Percentiles rank a stretch among this genome's conserved stretches.
Conservation (phyloP, 1,284 basidiomycete species). For the Dichomitus squalens region DNA sequence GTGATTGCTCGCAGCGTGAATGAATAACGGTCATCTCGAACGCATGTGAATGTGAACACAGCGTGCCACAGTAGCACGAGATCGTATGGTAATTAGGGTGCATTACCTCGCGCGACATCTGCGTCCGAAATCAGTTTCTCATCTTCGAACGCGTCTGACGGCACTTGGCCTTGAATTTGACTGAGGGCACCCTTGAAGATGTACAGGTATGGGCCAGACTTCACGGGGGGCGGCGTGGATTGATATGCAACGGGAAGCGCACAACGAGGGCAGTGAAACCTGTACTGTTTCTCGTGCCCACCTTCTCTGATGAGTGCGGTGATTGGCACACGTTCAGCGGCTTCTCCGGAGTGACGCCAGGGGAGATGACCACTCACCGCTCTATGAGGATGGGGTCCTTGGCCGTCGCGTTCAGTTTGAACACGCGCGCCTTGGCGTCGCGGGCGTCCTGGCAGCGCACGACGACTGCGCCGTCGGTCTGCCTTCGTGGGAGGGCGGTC, state of each 20-base stretch:
- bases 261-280: conserved; percentile 76
- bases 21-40: background rate
- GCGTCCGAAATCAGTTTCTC: conserved; percentile 35
- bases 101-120: conserved; percentile 12
- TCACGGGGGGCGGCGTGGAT: conserved; percentile 66
- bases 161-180: conserved; percentile 77
- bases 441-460: conserved; percentile 67
- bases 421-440: conserved; percentile 61
- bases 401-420: conserved; percentile 74
- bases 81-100: background rate
- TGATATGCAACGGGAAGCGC: conserved; percentile 77
- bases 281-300: conserved; percentile 75
- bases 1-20: background rate
- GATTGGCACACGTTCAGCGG: conserved; percentile 7
- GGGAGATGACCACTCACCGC: conserved; percentile 48
- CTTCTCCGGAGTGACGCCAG: background rate
- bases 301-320: conserved; percentile 47
- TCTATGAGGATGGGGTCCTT: conserved; percentile 71
- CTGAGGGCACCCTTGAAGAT: conserved; percentile 75
- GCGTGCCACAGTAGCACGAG: background rate
- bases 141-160: conserved; percentile 73
- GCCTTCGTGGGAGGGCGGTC: conserved; percentile 66
- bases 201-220: conserved; percentile 74
- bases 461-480: conserved; percentile 74
- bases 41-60: background rate